Evolutionary conservation across 2,329 filamentous ascomycete genomes (phyloP), one percentile per base, ranked within the genome.

Genomic region (Aspergillus thermomutatus): DNA sequence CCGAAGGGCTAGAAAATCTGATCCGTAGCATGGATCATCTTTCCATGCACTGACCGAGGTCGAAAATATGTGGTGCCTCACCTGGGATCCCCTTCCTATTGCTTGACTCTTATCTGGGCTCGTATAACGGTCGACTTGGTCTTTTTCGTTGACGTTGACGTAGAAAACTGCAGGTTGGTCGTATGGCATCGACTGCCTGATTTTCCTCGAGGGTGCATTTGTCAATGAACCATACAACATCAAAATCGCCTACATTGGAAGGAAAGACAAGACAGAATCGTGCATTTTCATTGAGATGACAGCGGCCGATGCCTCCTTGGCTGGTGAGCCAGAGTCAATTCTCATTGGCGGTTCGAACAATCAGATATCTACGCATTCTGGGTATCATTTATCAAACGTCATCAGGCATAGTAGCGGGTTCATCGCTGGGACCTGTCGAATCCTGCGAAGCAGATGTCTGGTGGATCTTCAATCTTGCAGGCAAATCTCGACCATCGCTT

Each of bases 11-110:
- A 25, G 55, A 62, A 49, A 54, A 25, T 2, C 46, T 62, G 41
- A 53, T 62, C 9, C 17, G 37, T 7, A 45, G 43, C 1, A 58
- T 62, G 55, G 60, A 58, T 46, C 41, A 47, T 17, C 48, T 60
- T 21, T 49, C 55, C 10, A 37, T 62, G 8, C 8, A 10, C n/a
- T 21, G 40, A 43, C 19, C 8, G 40, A 28, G 9, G 27, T 10
- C 27, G 27, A 11, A 10, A 8, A 10, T 10, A 28, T 28, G 27
- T n/a, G n/a, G n/a, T n/a, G n/a, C n/a, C n/a, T n/a, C n/a, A 17
- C 14, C 31, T 37, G 14, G 28, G 28, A 14, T 14, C 2, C 41
- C 8, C 41, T 23, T 43, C 10, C n/a, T 11, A 21, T 45, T 23
- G 19, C 41, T 23, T 23, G 7, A 17, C 8, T 21, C n/a, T 4